phyloP scores from a whole-genome alignment of 176 grass and related monocot genomes.

The Panicum miliaceum region DNA sequence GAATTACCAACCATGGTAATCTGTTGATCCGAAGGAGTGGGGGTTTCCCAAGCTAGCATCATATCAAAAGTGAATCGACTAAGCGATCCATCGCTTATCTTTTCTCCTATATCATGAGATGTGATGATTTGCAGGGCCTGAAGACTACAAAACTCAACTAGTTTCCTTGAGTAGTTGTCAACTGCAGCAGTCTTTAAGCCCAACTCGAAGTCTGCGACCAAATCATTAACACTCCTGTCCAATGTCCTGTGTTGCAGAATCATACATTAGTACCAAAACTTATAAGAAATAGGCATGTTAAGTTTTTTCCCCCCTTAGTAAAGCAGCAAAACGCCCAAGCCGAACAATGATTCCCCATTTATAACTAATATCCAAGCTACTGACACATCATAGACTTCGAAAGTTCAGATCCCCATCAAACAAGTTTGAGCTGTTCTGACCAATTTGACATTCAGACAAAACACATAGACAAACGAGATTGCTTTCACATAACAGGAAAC shows the following conservation, averaged over 20 bases:
- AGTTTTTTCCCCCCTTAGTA: neutral
- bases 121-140: conserved; percentile 54
- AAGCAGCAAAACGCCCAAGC: neutral
- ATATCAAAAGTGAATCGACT: conserved; percentile 87
- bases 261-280: neutral
- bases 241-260: conserved; percentile 59
- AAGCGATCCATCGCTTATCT: conserved; percentile 65
- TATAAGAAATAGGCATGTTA: neutral
- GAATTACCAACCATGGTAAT: conserved; percentile 51
- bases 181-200: conserved; percentile 54
- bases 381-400: neutral
- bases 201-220: conserved; percentile 60
- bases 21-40: conserved; percentile 50
- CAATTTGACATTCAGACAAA: neutral
- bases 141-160: conserved; percentile 83
- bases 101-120: conserved; percentile 57
- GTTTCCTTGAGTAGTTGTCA: conserved; percentile 76
- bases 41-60: conserved; percentile 93
- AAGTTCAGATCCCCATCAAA: neutral
- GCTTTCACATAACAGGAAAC: neutral
- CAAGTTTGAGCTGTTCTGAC: too few relatives aligned
- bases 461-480: neutral
- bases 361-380: neutral
- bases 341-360: neutral
- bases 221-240: conserved; percentile 53